Evolutionary conservation across 768 basidiomycete species (phyloP).

Genomic region (Phaeotremella fagi): DNA sequence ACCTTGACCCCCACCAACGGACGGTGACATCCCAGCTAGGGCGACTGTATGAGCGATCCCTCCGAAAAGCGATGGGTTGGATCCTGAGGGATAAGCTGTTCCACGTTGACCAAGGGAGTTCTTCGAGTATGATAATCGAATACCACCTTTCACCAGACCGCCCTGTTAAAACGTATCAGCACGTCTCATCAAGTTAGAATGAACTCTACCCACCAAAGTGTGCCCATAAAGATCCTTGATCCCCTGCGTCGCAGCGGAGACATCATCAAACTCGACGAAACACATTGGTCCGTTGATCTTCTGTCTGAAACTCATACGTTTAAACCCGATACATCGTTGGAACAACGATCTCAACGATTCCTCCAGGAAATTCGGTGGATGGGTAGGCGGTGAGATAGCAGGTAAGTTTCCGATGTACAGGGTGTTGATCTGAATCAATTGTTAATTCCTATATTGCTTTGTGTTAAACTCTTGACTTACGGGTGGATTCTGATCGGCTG

Average conservation of each 20-base stretch:
- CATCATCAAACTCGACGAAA: slow-evolving; percentile 98
- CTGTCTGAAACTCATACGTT: slow-evolving; percentile 87
- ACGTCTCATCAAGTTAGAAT: too few relatives aligned
- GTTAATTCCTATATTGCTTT: too few relatives aligned
- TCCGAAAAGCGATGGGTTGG: slow-evolving; percentile 24
- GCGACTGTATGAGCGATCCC: slow-evolving; percentile 41
- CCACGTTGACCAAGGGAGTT: slow-evolving; percentile 74
- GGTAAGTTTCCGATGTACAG: slow-evolving; percentile 99
- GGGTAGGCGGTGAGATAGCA: slow-evolving; percentile 62
- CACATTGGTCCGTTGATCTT: slow-evolving; percentile 99
- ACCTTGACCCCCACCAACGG: background rate
- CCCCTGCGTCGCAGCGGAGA: slow-evolving; percentile 75
- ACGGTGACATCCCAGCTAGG: slow-evolving; percentile 30
- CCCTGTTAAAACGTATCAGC: slow-evolving; percentile 47
- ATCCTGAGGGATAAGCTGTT: slow-evolving; percentile 23
- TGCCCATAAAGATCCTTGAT: slow-evolving; percentile 85
- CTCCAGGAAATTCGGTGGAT: slow-evolving; percentile 76
- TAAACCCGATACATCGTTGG: slow-evolving; percentile 71
- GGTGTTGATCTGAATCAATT: slow-evolving; percentile 69
- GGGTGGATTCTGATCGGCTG: slow-evolving; percentile 87
- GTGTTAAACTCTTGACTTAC: too few relatives aligned
- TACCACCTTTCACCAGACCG: slow-evolving; percentile 92
- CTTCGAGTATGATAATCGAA: slow-evolving; percentile 94
- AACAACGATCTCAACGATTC: slow-evolving; percentile 81
- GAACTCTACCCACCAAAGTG: slow-evolving; percentile 54